phyloP scores from a whole-genome alignment of 2,329 filamentous ascomycete species.

The Penicillium janthinellum region DNA sequence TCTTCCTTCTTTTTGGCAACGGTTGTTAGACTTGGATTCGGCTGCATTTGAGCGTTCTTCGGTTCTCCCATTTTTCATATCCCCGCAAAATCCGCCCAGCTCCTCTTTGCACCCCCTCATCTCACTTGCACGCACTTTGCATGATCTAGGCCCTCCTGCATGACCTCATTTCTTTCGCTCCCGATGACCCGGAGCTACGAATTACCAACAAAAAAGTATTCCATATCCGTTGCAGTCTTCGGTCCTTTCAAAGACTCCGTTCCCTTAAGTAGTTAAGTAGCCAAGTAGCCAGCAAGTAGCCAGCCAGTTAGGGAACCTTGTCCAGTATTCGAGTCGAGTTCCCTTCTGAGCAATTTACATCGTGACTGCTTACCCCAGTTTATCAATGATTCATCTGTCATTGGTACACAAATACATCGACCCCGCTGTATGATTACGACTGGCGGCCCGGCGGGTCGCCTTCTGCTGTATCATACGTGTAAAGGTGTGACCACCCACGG shows the following conservation, averaged over 20 bases:
- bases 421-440: background rate
- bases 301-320: too few species aligned
- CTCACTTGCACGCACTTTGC: conserved; percentile 15
- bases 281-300: too few species aligned
- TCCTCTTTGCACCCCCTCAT: conserved; percentile 8
- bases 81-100: conserved; percentile 14
- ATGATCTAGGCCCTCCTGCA: conserved; percentile 27
- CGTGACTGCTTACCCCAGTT: background rate
- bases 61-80: conserved; percentile 15
- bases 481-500: background rate
- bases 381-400: too few species aligned
- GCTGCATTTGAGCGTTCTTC: conserved; percentile 30
- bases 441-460: background rate
- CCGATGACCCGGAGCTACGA: conserved; percentile 17
- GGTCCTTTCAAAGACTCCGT: background rate
- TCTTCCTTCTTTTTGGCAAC: conserved; percentile 10
- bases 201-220: conserved; percentile 19
- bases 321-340: background rate
- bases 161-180: conserved; percentile 23
- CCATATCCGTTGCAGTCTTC: background rate
- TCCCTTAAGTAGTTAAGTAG: background rate
- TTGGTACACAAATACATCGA: too few species aligned
- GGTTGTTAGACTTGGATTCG: conserved; percentile 32
- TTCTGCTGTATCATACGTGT: background rate
- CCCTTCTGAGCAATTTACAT: background rate